phyloP scores from a whole-genome alignment of 495 filamentous ascomycete species.

The Lasiosphaeria hispida region DNA sequence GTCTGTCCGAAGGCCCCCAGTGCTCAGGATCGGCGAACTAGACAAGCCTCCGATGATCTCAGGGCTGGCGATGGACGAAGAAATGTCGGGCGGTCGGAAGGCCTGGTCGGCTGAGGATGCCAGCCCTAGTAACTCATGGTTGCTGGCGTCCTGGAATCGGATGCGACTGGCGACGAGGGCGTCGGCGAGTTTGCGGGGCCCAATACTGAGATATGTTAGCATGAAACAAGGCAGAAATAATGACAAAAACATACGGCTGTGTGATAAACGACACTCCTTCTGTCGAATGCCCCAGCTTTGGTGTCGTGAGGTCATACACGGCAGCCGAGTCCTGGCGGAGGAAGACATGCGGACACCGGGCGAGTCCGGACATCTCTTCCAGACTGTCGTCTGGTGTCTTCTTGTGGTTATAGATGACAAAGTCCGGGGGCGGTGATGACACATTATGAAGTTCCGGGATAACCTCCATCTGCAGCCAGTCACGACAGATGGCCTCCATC shows the following conservation, averaged over 20 bases:
- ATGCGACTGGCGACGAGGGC: neutral
- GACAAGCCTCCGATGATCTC: too few species aligned
- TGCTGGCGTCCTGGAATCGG: neutral
- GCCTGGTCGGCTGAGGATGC: neutral
- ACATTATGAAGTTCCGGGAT: slow-evolving; percentile 8
- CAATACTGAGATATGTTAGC: slow-evolving; percentile 33
- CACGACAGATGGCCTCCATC: slow-evolving; percentile 26
- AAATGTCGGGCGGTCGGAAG: neutral
- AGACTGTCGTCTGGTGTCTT: neutral
- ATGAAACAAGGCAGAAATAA: neutral
- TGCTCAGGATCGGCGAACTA: too few species aligned
- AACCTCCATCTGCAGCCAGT: slow-evolving; percentile 29
- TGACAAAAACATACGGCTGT: slow-evolving; percentile 31
- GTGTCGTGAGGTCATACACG: slow-evolving; percentile 23
- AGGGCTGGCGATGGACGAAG: too few species aligned
- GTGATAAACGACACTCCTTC: slow-evolving; percentile 20
- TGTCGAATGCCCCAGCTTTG: slow-evolving; percentile 15
- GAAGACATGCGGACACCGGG: slow-evolving; percentile 9
- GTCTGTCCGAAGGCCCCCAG: too few species aligned
- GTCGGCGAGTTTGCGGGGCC: slow-evolving; percentile 56
- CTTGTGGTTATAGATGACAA: slow-evolving; percentile 16
- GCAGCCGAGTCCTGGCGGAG: slow-evolving; percentile 13
- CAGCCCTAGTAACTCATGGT: neutral
- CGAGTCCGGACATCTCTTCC: neutral
- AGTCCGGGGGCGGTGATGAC: slow-evolving; percentile 9